phyloP scores from a whole-genome alignment of 805 yeast genomes.

The Sugiyamaella qingdaonensis region DNA sequence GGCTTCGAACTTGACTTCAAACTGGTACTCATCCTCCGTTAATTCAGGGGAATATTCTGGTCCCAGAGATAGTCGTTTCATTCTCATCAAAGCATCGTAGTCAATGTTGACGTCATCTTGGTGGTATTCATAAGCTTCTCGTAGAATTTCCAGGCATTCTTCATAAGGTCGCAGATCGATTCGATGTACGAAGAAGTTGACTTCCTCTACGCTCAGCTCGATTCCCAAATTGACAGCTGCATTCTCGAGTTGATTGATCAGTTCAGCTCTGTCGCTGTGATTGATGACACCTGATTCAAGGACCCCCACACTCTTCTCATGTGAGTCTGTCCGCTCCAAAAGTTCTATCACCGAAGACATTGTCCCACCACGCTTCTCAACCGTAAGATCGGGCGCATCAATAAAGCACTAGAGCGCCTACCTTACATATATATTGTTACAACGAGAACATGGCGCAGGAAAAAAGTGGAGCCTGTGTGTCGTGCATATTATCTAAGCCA shows the following conservation, averaged over 20 bases:
- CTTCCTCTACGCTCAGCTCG: slow-evolving; percentile 5
- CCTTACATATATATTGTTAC: no score
- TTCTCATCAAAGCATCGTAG: slow-evolving; percentile 33
- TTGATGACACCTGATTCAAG: background rate
- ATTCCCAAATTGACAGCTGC: slow-evolving; percentile 5
- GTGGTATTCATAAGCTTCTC: slow-evolving; percentile 40
- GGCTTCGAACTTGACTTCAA: slow-evolving; percentile 35
- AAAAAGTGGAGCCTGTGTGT: no score
- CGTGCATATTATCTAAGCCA: no score
- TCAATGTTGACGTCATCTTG: slow-evolving; percentile 46
- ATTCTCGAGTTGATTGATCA: slow-evolving; percentile 1
- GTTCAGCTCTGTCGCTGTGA: background rate
- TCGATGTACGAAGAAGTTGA: background rate
- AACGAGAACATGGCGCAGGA: no score
- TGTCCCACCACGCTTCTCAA: background rate
- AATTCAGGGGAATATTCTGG: slow-evolving; percentile 19
- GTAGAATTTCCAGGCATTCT: slow-evolving; percentile 41
- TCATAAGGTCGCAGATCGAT: slow-evolving; percentile 23
- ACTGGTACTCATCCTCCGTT: slow-evolving; percentile 16
- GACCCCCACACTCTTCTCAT: slow-evolving; percentile 1
- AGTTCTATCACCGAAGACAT: background rate
- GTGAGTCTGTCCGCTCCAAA: background rate
- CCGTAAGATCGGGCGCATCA: no score
- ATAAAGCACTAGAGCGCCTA: no score
- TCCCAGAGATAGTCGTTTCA: slow-evolving; percentile 30